phyloP scores from a whole-genome alignment of 148 eudicot genomes.

The Vaccinium myrtillus region DNA sequence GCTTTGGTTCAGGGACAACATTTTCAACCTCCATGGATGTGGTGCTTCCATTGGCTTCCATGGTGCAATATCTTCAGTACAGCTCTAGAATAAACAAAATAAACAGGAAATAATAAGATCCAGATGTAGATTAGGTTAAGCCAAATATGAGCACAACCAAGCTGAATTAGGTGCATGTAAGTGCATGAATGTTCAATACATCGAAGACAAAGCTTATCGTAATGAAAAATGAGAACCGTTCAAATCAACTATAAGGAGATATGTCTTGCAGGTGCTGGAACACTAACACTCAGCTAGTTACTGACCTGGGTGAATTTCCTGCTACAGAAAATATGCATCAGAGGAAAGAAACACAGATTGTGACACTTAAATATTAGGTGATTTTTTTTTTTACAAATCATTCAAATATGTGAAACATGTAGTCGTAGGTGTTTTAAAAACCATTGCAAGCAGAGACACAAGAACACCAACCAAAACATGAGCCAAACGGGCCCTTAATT shows the following conservation, averaged over 20 bases:
- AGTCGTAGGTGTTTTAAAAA: neutral
- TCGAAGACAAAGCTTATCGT: neutral
- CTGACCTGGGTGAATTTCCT: neutral
- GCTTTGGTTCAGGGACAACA: slow-evolving; percentile 20
- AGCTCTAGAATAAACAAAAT: neutral
- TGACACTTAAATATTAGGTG: neutral
- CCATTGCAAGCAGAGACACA: neutral
- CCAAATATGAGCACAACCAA: neutral
- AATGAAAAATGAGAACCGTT: neutral
- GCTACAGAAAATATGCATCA: neutral
- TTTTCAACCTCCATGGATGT: slow-evolving; percentile 53
- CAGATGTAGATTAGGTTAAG: neutral
- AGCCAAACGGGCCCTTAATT: neutral
- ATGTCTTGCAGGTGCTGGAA: neutral
- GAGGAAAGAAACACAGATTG: neutral
- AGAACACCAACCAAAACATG: neutral
- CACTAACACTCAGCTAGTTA: neutral
- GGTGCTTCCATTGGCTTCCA: slow-evolving; percentile 21
- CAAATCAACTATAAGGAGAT: neutral
- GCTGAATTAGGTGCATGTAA: neutral
- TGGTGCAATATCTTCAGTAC: neutral
- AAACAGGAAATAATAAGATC: neutral
- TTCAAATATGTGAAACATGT: neutral
- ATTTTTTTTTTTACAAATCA: neutral
- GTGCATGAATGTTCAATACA: neutral